Evolutionary conservation across 768 basidiomycete genomes (phyloP).

Genomic region (Lenzites betulinus): DNA sequence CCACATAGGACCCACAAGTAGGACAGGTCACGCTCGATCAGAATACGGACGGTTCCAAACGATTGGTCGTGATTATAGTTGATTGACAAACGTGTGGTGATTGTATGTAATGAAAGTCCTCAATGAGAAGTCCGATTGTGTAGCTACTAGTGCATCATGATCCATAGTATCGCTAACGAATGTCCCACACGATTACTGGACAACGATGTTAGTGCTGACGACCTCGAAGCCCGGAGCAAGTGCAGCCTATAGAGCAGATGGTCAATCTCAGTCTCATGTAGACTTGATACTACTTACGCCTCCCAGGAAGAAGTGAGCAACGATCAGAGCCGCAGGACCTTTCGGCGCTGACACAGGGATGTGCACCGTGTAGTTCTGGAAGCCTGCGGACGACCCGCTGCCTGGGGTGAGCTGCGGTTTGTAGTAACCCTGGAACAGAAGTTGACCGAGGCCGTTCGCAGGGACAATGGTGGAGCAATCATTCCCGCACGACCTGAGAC

Average conservation of each 20-base stretch:
- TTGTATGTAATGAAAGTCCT: not conserved
- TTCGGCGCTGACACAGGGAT: conserved; percentile 20
- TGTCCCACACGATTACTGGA: not conserved
- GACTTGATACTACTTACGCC: conserved; percentile 16
- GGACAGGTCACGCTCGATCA: no score
- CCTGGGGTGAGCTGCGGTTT: not conserved
- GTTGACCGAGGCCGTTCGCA: not conserved
- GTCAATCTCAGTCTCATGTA: not conserved
- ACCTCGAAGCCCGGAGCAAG: not conserved
- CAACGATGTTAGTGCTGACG: not conserved
- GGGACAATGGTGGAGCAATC: not conserved
- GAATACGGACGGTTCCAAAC: no score
- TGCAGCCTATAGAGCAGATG: not conserved
- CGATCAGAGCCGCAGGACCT: conserved; percentile 16
- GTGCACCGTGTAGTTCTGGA: conserved; percentile 30
- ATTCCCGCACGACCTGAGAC: not conserved
- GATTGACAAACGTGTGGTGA: no score
- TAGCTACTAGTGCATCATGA: not conserved
- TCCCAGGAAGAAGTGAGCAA: conserved; percentile 22
- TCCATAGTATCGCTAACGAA: not conserved
- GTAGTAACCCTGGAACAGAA: conserved; percentile 2
- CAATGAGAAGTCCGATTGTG: no score
- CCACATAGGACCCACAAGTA: no score
- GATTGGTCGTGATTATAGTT: no score
- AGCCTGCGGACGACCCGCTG: not conserved